Evolutionary conservation across 306 rosid species (phyloP).

Genomic region (Malus fusca): DNA sequence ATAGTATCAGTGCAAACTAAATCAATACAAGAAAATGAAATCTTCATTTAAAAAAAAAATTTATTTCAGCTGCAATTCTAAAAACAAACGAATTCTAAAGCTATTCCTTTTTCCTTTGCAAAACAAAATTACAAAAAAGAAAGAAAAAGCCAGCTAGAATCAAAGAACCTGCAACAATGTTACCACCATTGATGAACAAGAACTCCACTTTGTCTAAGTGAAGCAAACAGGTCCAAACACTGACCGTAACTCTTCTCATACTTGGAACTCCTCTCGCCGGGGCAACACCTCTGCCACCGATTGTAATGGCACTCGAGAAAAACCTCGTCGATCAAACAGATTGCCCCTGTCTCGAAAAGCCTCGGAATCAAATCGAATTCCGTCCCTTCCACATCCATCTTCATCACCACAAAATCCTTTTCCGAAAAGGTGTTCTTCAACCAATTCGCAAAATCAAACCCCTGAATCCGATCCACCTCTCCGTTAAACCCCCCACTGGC

Average conservation of each 20-base stretch:
- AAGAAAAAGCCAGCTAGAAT: background rate
- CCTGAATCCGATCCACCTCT: slow-evolving; percentile 73
- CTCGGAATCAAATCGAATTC: slow-evolving; percentile 85
- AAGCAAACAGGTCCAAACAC: slow-evolving; percentile 68
- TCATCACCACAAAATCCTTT: slow-evolving; percentile 95
- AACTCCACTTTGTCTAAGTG: slow-evolving; percentile 84
- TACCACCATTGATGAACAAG: slow-evolving; percentile 98
- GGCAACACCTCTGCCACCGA: slow-evolving; percentile 97
- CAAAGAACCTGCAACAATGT: slow-evolving; percentile 14
- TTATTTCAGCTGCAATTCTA: slow-evolving; percentile 27
- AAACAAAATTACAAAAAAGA: slow-evolving; percentile 15
- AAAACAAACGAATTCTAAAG: slow-evolving; percentile 16
- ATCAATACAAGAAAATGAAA: background rate
- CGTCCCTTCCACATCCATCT: slow-evolving; percentile 97
- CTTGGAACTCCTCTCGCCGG: slow-evolving; percentile 83
- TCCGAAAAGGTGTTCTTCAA: slow-evolving; percentile 55
- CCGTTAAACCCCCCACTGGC: slow-evolving; percentile 29
- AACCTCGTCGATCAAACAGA: slow-evolving; percentile 84
- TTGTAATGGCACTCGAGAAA: slow-evolving; percentile 95
- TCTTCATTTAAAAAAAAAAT: too few relatives aligned
- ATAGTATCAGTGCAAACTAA: background rate
- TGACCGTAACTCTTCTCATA: slow-evolving; percentile 75
- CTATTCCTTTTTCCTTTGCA: background rate
- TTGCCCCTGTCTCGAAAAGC: slow-evolving; percentile 78
- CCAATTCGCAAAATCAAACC: slow-evolving; percentile 84